phyloP scores from a whole-genome alignment of 768 basidiomycete species.

The Kwoniella newhampshirensis region DNA sequence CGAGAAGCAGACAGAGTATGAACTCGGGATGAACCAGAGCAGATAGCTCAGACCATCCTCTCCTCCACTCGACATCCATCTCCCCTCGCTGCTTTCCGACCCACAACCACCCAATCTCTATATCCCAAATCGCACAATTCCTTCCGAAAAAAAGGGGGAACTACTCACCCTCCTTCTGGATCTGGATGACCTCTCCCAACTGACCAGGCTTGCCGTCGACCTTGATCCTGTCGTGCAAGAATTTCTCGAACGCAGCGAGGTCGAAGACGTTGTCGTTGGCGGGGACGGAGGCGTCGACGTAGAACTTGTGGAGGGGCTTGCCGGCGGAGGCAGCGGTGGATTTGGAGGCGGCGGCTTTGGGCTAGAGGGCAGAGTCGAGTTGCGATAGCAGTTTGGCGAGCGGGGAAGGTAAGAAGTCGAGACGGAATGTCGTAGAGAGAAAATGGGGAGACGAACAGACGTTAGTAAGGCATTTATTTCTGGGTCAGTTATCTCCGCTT shows the following conservation, averaged over 20 bases:
- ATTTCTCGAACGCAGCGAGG: conserved; percentile 74
- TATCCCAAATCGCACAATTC: no score
- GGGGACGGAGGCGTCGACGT: conserved; percentile 53
- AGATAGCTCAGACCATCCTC: not conserved
- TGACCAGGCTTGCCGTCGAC: conserved; percentile 55
- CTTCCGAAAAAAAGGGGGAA: not conserved
- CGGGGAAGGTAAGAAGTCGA: no score
- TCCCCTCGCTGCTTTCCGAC: no score
- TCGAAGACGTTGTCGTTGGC: conserved; percentile 56
- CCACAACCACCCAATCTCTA: no score
- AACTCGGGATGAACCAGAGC: not conserved
- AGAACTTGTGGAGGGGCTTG: conserved; percentile 54
- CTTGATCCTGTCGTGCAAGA: conserved; percentile 54
- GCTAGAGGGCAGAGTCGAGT: conserved; percentile 13
- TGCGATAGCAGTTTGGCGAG: not conserved
- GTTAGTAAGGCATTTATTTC: not conserved
- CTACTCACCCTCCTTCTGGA: conserved; percentile 76
- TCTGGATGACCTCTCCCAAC: conserved; percentile 71
- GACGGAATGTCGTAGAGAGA: no score
- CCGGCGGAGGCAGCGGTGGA: conserved; percentile 30
- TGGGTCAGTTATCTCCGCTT: no score
- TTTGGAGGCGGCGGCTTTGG: conserved; percentile 35
- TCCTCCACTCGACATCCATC: not conserved
- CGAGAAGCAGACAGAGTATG: not conserved
- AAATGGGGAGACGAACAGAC: not conserved